Evolutionary conservation across 1,139 yeast species (phyloP), one percentile per base, ranked within the genome.

Genomic region (Diutina pseudorugosa): DNA sequence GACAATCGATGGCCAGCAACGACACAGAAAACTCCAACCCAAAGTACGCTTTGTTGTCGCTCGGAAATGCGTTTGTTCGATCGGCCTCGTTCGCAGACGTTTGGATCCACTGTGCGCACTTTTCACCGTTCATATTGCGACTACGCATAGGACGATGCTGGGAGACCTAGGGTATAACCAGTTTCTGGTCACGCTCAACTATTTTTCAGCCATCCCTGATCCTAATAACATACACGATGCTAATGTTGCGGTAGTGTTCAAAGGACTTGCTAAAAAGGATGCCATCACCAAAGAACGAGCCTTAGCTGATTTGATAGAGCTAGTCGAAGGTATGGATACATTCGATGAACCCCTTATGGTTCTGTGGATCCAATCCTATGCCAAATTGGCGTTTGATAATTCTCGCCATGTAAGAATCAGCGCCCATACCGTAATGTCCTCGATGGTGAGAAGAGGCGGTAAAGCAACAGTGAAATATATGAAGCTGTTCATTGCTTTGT

Each of bases 241-340:
- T n/a, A 76, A 77, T 25, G 62, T 86, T 53, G 77, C 77, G 43
- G 73, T 91, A 19, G 71, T 83, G 12, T 85, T 90, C 71, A 90
- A 87, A 63, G 80, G 85, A 16, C 66, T 91, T 49, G 63, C 83
- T 62, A 91, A 90, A 65, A 80, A 86, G 61, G 96, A 90, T 61
- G 76, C 85, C 14, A 83, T 81, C 21, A 93, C 98, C 0, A 86
- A 83, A 62, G 96, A 89, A 60, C 86, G 84, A 61, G 90, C 95
- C 0, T 68, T 89, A 41, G 65, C 60, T 11, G 95, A 87, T 43
- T 67, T 91, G 40, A 55, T 53, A 33, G 52, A 41, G 19, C 30
- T 52, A 52, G 48, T 54, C 49, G 53, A 53, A 2, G 53, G 56
- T 2, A 52, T 57, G 41, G 60, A 65, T 4, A 61, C 62, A 9